These are phyloP conservation scores for Lodderomyces elongisporus DNA, from an alignment of 1,139 yeast species.

Conservation along the genomic window DNA sequence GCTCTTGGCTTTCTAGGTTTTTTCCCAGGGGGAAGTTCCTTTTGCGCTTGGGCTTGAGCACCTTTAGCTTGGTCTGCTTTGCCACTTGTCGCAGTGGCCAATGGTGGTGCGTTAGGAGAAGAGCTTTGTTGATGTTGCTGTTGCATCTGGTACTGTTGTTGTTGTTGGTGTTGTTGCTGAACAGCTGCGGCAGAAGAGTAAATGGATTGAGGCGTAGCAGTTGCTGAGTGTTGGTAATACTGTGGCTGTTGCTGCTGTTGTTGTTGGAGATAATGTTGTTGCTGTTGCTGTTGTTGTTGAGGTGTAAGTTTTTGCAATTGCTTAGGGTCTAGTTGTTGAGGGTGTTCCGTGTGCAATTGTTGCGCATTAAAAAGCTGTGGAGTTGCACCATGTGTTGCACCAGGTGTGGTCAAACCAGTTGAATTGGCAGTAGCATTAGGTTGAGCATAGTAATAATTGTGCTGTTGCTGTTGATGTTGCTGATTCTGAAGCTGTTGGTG, in stretches of 20 bases:
- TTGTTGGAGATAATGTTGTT: constrained; percentile 11
- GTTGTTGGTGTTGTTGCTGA: constrained; percentile 2
- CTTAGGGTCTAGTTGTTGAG: constrained; percentile 14
- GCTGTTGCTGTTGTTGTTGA: constrained; percentile 10
- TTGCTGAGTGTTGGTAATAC: constrained; percentile 8
- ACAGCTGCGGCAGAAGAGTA: constrained; percentile 1
- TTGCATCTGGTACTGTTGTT: constrained; percentile 11
- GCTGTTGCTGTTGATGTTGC: constrained; percentile 10
- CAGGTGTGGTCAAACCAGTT: constrained; percentile 4
- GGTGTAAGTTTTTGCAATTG: constrained; percentile 12
- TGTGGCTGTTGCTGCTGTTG: constrained; percentile 12
- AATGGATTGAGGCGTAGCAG: constrained; percentile 1
- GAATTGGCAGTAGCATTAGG: constrained; percentile 1
- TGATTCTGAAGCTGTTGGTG: constrained; percentile 11
- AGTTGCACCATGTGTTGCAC: constrained; percentile 15
- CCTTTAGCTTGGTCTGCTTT: constrained; percentile 2
- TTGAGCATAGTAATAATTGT: constrained; percentile 1
- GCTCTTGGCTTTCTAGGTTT: constrained; percentile 25
- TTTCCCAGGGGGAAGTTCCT: constrained; percentile 16
- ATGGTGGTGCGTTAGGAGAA: constrained; percentile 9
- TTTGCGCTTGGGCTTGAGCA: constrained; percentile 1
- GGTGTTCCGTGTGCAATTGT: constrained; percentile 11
- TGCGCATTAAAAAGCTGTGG: constrained; percentile 9
- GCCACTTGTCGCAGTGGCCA: constrained; percentile 8
- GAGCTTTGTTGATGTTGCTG: constrained; percentile 14